Base-by-base conservation (phyloP, 2,329 filamentous ascomycete genomes). In the Metarhizium rileyi region DNA sequence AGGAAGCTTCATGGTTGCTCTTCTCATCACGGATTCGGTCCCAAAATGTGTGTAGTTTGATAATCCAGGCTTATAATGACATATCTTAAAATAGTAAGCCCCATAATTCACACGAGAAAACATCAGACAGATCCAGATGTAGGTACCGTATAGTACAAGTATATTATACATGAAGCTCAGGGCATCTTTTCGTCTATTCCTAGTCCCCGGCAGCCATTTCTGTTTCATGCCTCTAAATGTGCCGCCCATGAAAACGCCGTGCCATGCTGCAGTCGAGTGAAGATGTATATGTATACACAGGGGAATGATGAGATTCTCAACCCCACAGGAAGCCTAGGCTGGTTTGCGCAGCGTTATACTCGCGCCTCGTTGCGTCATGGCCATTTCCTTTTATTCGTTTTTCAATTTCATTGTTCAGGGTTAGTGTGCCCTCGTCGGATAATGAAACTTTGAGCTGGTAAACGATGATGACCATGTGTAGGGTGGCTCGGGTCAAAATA, bases 241-340 rank as follows among this genome's bases (percentile, higher is more conserved):
- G 44, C 41, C 41, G 28, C 25, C 30, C 40, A 56, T 57, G 58
- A 61, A 64, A 74, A 75, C 72, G 72, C 73, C 73, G 59, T 70
- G 71, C 73, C 68, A 76, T 75, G 73, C 72, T 64, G 63, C 64
- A 71, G 66, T 72, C 70, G 72, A 75, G 72, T 74, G 72, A 75
- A 75, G 72, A 75, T 74, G 68, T 69, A 69, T 65, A 68, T 63
- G 61, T 65, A 61, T 66, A 68, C 61, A 65, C 52, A 55, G 58
- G 53, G 52, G 57, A 50, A 30, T 20, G 23, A 20, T 14, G 41
- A 18, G 20, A 33, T 20, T 43, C 41, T 43, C 47, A 46, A 47
- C 48, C 50, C 53, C 47, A 48, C 20, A 42, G 38, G 22, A 42
- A 42, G 38, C 38, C 20, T 23, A 16, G 38, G 20, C 38, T 40